Evolutionary conservation across 495 filamentous ascomycete species (phyloP).

Genomic region (Penicillium subrubescens): DNA sequence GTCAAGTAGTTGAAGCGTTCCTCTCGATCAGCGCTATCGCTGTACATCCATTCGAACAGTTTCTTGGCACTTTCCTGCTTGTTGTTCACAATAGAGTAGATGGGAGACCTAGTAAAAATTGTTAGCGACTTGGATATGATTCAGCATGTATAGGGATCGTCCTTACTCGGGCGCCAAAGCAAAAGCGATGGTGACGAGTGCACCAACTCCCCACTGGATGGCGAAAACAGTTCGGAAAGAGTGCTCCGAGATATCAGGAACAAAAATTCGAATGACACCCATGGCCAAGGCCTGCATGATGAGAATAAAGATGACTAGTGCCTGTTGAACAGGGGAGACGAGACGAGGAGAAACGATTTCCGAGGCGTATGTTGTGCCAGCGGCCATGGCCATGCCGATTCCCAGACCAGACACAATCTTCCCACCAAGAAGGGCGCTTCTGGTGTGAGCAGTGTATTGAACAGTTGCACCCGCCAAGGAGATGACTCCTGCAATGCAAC

Average conservation of each 20-base stretch:
- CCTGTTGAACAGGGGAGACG: conserved; percentile 25
- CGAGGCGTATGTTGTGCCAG: conserved; percentile 31
- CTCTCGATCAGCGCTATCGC: conserved; percentile 14
- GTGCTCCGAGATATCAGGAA: conserved; percentile 16
- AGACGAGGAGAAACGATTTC: conserved; percentile 27
- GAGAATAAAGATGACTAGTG: conserved; percentile 27
- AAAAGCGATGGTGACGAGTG: conserved; percentile 14
- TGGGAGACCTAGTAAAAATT: conserved; percentile 6
- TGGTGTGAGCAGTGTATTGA: conserved; percentile 20
- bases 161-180: conserved; percentile 23
- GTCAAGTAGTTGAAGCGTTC: conserved; percentile 19
- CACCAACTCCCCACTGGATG: conserved; percentile 23
- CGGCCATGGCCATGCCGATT: conserved; percentile 20
- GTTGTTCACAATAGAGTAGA: conserved; percentile 14
- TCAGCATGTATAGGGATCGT: not conserved
- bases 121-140: not conserved
- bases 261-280: conserved; percentile 30
- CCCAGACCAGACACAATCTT: conserved; percentile 32
- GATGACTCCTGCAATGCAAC: conserved; percentile 17
- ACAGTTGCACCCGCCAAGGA: conserved; percentile 11
- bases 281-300: conserved; percentile 30
- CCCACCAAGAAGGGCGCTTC: conserved; percentile 26
- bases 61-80: conserved; percentile 10
- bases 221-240: conserved; percentile 22
- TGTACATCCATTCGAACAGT: conserved; percentile 10